These are phyloP conservation scores for Thermothelomyces thermophilus DNA, from an alignment of 2,329 filamentous ascomycete species.

Conservation along the genomic window DNA sequence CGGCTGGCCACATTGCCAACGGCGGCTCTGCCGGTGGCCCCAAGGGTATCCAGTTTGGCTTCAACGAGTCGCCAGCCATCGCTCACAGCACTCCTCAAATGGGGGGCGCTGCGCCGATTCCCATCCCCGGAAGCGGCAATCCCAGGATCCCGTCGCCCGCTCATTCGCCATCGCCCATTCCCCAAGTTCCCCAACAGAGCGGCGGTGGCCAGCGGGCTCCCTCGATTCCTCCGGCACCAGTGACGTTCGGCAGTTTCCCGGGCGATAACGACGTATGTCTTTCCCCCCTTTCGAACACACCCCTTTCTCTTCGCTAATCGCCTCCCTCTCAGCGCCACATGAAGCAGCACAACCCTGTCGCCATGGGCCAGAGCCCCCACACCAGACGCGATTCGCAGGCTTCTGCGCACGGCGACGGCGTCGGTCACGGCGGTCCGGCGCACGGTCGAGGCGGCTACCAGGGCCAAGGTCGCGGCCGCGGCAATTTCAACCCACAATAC, in stretches of 20 bases:
- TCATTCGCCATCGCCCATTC: slow-evolving; percentile 87
- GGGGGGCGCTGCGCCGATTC: slow-evolving; percentile 49
- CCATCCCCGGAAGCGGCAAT: slow-evolving; percentile 52
- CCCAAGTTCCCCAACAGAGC: slow-evolving; percentile 77
- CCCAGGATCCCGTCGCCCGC: slow-evolving; percentile 76
- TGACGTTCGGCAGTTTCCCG: slow-evolving; percentile 77
- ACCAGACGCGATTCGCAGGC: slow-evolving; percentile 81
- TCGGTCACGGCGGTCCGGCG: slow-evolving; percentile 53
- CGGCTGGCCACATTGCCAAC: slow-evolving; percentile 69
- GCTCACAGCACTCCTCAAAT: slow-evolving; percentile 61
- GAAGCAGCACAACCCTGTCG: slow-evolving; percentile 57
- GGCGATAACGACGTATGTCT: slow-evolving; percentile 70
- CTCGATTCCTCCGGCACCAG: slow-evolving; percentile 61
- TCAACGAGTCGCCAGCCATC: slow-evolving; percentile 60
- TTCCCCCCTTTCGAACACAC: slow-evolving; percentile 3
- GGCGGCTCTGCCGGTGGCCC: slow-evolving; percentile 55
- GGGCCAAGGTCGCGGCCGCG: slow-evolving; percentile 43
- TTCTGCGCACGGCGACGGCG: slow-evolving; percentile 69
- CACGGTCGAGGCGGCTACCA: slow-evolving; percentile 52
- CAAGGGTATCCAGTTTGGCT: slow-evolving; percentile 74
- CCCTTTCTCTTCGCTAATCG: slow-evolving; percentile 15
- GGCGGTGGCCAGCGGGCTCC: slow-evolving; percentile 85
- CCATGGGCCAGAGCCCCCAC: slow-evolving; percentile 54
- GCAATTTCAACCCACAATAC: slow-evolving; percentile 44
- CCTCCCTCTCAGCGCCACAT: slow-evolving; percentile 53